Base-by-base conservation (phyloP, 805 yeast genomes). In the Yarrowia sp. region DNA sequence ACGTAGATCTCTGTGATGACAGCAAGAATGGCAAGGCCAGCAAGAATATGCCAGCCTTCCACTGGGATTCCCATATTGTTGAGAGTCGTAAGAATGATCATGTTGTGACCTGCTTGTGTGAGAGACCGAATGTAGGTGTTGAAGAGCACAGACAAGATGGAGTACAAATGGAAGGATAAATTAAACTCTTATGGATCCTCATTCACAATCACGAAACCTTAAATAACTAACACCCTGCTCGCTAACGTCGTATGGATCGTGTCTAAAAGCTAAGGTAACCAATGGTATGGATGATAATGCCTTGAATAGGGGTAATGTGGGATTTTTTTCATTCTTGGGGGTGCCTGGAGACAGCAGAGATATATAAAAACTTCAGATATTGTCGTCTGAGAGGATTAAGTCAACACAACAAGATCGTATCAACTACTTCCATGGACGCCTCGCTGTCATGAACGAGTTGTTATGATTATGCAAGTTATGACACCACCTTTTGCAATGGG, bases 31-130 rank as follows among this genome's bases (percentile, higher is more conserved):
- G 48, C 67, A n/a, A 63, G 40, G 22, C 56, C 67, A 14, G 56
- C 56, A 9, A 63, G 67, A 36, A 63, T 46, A 22, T 63, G 67
- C 56, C 67, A 59, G 52, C 65, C 65, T 15, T 59, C 65, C 48
- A 45, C 65, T 35, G 65, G 65, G 40, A 59, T 59, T n/a, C 65
- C 65, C 52, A 45, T 35, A 32, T 59, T 59, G 52, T 59, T 59
- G 65, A 59, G 65, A 14, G 65, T 42, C 16, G 65, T 43, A 7
- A 59, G 65, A 59, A 59, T 59, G 65, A 59, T 59, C 65, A 59
- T 59, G 52, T 43, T 35, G 65, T 45, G 52, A 40, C 45, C 46
- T 7, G 36, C 59, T 40, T 52, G 58, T 16, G 10, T 41, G 41
- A 32, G 48, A 26, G 22, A 56, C 38, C 63, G n/a, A 38, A 15